Percentiles rank a stretch among this genome's conserved stretches.
phyloP scores from a whole-genome alignment of 805 yeast species.

The Candida vartiovaarae region DNA sequence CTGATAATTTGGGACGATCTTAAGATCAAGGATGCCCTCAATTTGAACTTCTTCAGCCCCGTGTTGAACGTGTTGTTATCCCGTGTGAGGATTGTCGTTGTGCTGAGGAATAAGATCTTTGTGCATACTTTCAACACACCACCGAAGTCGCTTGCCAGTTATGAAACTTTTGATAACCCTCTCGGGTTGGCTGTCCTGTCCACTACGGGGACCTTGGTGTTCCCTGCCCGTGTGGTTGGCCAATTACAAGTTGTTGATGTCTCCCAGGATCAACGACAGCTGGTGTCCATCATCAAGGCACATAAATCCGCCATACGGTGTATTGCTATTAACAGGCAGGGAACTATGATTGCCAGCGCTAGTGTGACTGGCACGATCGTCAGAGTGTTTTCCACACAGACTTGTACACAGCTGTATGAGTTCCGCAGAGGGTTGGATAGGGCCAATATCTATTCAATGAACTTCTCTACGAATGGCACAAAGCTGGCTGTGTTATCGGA shows the following conservation, averaged over 20 bases:
- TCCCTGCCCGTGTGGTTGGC: constrained; percentile 71
- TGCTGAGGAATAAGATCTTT: constrained; percentile 56
- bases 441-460: constrained; percentile 76
- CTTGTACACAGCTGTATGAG: constrained; percentile 68
- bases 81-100: constrained; percentile 67
- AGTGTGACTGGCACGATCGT: constrained; percentile 78
- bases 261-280: constrained; percentile 51
- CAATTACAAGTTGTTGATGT: constrained; percentile 78
- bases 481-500: constrained; percentile 82
- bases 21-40: constrained; percentile 63
- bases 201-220: constrained; percentile 50
- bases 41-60: constrained; percentile 69
- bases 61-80: constrained; percentile 70
- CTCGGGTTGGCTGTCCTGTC: constrained; percentile 22
- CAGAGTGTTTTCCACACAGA: constrained; percentile 61
- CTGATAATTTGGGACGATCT: constrained; percentile 90
- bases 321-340: constrained; percentile 55
- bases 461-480: constrained; percentile 69
- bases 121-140: constrained; percentile 79
- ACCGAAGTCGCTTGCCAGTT: constrained; percentile 47
- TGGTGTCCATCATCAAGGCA: constrained; percentile 67
- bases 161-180: constrained; percentile 24
- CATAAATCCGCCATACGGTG: constrained; percentile 63
- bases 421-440: constrained; percentile 87
- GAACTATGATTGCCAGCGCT: constrained; percentile 70